Percentiles rank a stretch among this genome's conserved stretches.
These are phyloP conservation scores for Claviceps lovelessii DNA, from an alignment of 2,329 filamentous ascomycete species.

Conservation along the genomic window DNA sequence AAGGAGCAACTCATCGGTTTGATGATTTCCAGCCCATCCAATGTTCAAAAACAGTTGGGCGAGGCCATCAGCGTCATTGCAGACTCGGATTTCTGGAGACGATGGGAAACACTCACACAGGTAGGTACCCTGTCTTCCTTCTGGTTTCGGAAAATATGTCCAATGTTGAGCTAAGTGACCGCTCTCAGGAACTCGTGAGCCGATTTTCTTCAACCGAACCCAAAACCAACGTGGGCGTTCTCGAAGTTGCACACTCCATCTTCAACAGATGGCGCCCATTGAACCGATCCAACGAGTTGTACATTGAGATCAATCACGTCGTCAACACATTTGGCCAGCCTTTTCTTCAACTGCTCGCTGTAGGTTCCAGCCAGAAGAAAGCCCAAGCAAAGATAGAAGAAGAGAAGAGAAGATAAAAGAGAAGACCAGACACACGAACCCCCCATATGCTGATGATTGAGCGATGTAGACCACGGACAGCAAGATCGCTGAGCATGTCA, in stretches of 20 bases:
- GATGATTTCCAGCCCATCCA: conserved; percentile 83
- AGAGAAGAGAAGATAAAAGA: conserved; percentile 6
- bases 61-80: conserved; percentile 96
- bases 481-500: conserved; percentile 58
- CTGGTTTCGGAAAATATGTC: too few species aligned
- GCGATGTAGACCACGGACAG: conserved; percentile 47
- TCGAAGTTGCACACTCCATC: conserved; percentile 96
- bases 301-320: conserved; percentile 93
- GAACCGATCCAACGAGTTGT: conserved; percentile 84
- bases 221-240: conserved; percentile 78
- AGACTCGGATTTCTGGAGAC: conserved; percentile 91
- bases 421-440: background rate
- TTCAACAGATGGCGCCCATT: conserved; percentile 92
- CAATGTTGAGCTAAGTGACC: conserved; percentile 4
- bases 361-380: conserved; percentile 23
- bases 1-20: conserved; percentile 90
- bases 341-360: conserved; percentile 66
- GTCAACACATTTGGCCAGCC: conserved; percentile 69
- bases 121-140: conserved; percentile 23
- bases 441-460: background rate
- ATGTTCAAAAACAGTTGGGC: conserved; percentile 83
- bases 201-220: conserved; percentile 71
- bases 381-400: background rate
- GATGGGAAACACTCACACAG: conserved; percentile 91
- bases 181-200: conserved; percentile 62